Evolutionary conservation across 768 basidiomycete species (phyloP).

Genomic region (Amanita brunnescens): DNA sequence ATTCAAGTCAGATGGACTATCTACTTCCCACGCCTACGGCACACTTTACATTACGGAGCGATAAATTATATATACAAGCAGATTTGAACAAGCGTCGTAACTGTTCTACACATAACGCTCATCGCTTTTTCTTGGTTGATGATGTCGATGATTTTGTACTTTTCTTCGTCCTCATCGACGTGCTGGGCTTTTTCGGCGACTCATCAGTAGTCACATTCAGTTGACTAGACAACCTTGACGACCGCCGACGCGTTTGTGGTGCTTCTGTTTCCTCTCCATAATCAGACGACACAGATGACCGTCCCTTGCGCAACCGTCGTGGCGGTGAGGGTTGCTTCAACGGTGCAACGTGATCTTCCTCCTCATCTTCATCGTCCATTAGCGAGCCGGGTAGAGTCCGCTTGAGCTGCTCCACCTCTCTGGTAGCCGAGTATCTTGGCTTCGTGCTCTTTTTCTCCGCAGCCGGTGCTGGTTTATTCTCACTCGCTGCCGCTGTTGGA

Average conservation of each 20-base stretch:
- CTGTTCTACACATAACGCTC: not conserved
- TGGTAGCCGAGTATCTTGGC: conserved; percentile 3
- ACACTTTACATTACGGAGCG: not conserved
- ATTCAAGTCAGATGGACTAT: no score
- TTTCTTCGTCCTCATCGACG: conserved; percentile 15
- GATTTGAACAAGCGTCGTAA: not conserved
- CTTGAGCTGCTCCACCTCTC: conserved; percentile 6
- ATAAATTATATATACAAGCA: conserved; percentile 6
- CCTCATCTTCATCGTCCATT: conserved; percentile 20
- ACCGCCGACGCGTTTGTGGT: conserved; percentile 32
- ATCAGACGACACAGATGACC: conserved; percentile 26
- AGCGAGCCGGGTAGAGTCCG: conserved; percentile 3
- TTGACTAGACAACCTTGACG: conserved; percentile 30
- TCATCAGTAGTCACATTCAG: conserved; percentile 13
- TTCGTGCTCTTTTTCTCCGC: conserved; percentile 3
- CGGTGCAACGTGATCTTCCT: conserved; percentile 30
- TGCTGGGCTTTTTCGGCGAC: conserved; percentile 17
- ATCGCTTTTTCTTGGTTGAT: conserved; percentile 14
- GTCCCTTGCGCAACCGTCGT: conserved; percentile 17
- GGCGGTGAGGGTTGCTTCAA: conserved; percentile 27
- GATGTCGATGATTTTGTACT: conserved; percentile 8
- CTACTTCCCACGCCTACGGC: not conserved
- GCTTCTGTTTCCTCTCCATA: conserved; percentile 25
- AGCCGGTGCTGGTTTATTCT: conserved; percentile 1
- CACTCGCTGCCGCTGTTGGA: conserved; percentile 1